These are phyloP conservation scores for Capsella bursapastoris DNA, from an alignment of 345 rosid genomes.

Conservation along the genomic window DNA sequence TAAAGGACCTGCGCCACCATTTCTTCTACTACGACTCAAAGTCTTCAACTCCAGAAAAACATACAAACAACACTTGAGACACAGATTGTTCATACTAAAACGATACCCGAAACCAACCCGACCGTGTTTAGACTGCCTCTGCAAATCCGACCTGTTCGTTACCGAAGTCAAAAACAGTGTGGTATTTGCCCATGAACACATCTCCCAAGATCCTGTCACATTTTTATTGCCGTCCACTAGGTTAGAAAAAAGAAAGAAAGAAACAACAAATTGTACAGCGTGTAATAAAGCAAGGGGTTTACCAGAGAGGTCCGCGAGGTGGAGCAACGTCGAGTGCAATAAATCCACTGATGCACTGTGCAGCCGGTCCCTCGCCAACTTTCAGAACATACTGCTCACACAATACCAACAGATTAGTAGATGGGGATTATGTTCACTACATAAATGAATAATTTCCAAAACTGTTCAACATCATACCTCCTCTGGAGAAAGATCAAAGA, in stretches of 20 bases:
- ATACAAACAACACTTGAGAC: slow-evolving; percentile 39
- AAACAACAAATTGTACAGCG: background rate
- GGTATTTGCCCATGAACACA: slow-evolving; percentile 90
- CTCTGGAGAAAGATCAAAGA: slow-evolving; percentile 69
- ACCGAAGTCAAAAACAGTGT: slow-evolving; percentile 87
- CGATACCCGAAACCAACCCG: slow-evolving; percentile 20
- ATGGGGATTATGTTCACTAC: background rate
- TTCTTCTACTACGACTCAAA: slow-evolving; percentile 35
- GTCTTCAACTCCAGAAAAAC: slow-evolving; percentile 32
- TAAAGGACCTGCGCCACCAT: slow-evolving; percentile 34
- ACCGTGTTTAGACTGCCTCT: slow-evolving; percentile 62
- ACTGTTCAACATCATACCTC: slow-evolving; percentile 51
- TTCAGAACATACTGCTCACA: slow-evolving; percentile 78
- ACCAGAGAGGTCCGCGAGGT: slow-evolving; percentile 98
- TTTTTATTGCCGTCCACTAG: slow-evolving; percentile 2
- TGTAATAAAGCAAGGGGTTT: slow-evolving; percentile 14
- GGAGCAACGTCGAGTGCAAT: slow-evolving; percentile 80
- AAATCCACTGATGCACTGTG: slow-evolving; percentile 95
- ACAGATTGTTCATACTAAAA: slow-evolving; percentile 34
- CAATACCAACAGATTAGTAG: slow-evolving; percentile 31
- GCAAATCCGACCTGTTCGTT: slow-evolving; percentile 86
- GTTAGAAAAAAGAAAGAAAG: background rate
- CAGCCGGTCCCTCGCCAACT: slow-evolving; percentile 72
- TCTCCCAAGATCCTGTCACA: slow-evolving; percentile 89
- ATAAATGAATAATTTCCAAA: background rate